Evolutionary conservation across 1,284 basidiomycete genomes (phyloP).

Genomic region (Schizophyllum amplum): DNA sequence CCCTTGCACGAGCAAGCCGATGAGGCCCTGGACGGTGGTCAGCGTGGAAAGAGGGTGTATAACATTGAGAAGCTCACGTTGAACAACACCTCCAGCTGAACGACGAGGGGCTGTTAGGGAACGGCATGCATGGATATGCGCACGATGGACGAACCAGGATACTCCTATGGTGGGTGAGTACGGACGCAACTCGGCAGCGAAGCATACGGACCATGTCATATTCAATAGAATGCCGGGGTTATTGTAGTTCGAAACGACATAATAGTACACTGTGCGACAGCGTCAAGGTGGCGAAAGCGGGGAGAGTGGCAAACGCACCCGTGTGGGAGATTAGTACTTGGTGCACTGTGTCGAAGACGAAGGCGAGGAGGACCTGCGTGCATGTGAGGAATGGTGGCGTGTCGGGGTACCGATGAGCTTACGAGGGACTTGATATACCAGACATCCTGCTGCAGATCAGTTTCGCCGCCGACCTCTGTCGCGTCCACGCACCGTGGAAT

Average conservation of each 20-base stretch:
- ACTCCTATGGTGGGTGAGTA: conserved; percentile 27
- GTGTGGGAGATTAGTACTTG: conserved; percentile 46
- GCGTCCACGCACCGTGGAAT: conserved; percentile 25
- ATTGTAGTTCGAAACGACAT: conserved; percentile 42
- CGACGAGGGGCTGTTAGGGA: background rate
- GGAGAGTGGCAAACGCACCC: conserved; percentile 21
- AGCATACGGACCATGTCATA: conserved; percentile 35
- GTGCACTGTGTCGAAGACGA: conserved; percentile 40
- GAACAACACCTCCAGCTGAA: conserved; percentile 44
- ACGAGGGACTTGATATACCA: conserved; percentile 35
- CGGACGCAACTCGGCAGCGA: conserved; percentile 1
- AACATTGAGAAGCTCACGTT: conserved; percentile 27
- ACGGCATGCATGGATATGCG: background rate
- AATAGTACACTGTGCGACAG: conserved; percentile 34
- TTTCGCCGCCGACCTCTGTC: background rate
- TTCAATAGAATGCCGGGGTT: conserved; percentile 28
- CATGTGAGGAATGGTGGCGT: background rate
- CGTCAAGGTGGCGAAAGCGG: background rate
- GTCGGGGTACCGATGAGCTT: background rate
- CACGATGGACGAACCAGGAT: conserved; percentile 28
- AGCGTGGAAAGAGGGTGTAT: background rate
- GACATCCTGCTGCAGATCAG: conserved; percentile 29
- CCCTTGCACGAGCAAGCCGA: conserved; percentile 47
- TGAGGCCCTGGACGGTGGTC: conserved; percentile 31
- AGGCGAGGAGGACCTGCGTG: conserved; percentile 33